Evolutionary conservation across 176 grass and related monocot species (phyloP), one percentile per base, ranked within the genome.

Genomic region (Oryza glaberrima): DNA sequence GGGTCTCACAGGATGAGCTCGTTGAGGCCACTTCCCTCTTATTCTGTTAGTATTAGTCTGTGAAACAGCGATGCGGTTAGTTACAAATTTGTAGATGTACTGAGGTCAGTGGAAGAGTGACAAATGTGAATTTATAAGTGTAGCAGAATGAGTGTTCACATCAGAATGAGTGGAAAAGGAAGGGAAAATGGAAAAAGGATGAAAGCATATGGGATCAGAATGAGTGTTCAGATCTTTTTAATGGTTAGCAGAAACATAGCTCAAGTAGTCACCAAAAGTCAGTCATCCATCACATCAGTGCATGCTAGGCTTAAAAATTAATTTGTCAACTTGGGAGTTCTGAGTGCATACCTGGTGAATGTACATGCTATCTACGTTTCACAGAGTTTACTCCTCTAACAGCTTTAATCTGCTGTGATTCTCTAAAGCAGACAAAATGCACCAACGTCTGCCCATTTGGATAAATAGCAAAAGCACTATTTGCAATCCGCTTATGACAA

Each of bases 371-470:
- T 75, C 75, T 82, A 58, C 83, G 93, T 83, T 86, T 95, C 69
- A 82, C 25, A 67, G 81, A 82, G 35, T 83, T 74, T 60, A 85
- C 63, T 63, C 95, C 89, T 88, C 88, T 88, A 46, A 86, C 90
- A 84, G 93, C 88, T 70, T 94, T 95, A 40, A 94, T 92, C 75
- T 91, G 92, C 78, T 98, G 96, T 3, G 96, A 90, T 56, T 96
- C 96, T 86, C 91, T 92, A 88, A 96, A 98, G 93, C 96, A 98
- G 35, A 98, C 93, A 94, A 98, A 98, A 87, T 96, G 96, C 51
- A 96, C 96, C 56, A 98, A 84, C 70, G 91, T 96, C 65, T 92
- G 91, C 76, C 96, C 93, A 89, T 98, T 98, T 83, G 96, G 93
- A 88, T 95, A 98, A 84, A 98, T 92, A 81, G 96, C 93, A 84